Percentiles rank a stretch among this genome's conserved stretches.
These are phyloP conservation scores for Metarhizium brunneum DNA, from an alignment of 2,329 filamentous ascomycete genomes.

Conservation along the genomic window DNA sequence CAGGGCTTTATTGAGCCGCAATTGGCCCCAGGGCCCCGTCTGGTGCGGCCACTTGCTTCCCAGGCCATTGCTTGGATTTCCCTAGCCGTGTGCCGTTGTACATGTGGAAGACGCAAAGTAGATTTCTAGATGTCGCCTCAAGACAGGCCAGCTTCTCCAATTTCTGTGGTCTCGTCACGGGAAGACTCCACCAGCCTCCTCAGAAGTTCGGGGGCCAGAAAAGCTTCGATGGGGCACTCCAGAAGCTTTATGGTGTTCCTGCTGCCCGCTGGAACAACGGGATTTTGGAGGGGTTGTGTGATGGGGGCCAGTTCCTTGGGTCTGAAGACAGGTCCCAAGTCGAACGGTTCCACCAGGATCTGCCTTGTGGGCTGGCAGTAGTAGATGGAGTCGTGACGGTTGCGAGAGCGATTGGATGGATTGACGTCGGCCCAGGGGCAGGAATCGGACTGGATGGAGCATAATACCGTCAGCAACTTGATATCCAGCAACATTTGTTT, in stretches of 20 bases:
- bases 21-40: not conserved
- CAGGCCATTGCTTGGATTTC: not conserved
- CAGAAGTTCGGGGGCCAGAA: slow-evolving; percentile 8
- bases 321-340: slow-evolving; percentile 9
- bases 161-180: slow-evolving; percentile 11
- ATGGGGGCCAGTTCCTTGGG: slow-evolving; percentile 7
- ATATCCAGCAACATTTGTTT: not conserved
- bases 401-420: slow-evolving; percentile 6
- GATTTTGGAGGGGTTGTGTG: slow-evolving; percentile 8
- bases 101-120: not conserved
- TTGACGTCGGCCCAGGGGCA: not conserved
- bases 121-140: not conserved
- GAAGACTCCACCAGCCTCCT: slow-evolving; percentile 11
- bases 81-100: not conserved
- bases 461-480: not conserved
- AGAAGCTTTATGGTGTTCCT: slow-evolving; percentile 13
- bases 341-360: slow-evolving; percentile 13
- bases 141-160: slow-evolving; percentile 5
- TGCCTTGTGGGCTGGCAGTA: slow-evolving; percentile 11
- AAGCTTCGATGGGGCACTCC: slow-evolving; percentile 13
- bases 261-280: slow-evolving; percentile 7
- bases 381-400: slow-evolving; percentile 6
- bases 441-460: not conserved
- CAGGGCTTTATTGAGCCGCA: not conserved
- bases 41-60: not conserved